These are phyloP conservation scores for Nidula niveotomentosa DNA, from an alignment of 1,284 basidiomycete genomes.

Conservation along the genomic window DNA sequence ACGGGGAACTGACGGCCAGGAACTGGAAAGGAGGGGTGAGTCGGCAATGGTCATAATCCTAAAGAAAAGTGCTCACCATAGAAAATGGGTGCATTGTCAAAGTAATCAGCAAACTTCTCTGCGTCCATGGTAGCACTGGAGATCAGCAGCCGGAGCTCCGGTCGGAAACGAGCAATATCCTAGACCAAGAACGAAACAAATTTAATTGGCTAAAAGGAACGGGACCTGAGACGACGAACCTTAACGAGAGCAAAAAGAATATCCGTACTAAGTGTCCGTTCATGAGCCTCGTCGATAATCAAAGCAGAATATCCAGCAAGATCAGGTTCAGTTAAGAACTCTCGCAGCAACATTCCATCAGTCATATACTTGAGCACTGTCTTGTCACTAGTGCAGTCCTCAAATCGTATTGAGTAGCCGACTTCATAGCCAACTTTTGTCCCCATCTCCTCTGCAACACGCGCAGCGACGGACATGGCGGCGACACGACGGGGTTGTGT, in stretches of 20 bases:
- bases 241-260: slow-evolving; percentile 96
- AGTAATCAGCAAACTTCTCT: slow-evolving; percentile 95
- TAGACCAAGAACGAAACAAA: slow-evolving; percentile 25
- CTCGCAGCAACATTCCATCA: slow-evolving; percentile 95
- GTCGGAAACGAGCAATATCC: slow-evolving; percentile 97
- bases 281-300: slow-evolving; percentile 97
- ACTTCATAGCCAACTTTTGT: slow-evolving; percentile 96
- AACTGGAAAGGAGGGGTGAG: slow-evolving; percentile 45
- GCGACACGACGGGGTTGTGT: slow-evolving; percentile 99
- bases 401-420: slow-evolving; percentile 98
- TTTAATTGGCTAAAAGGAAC: not conserved
- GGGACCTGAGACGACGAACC: slow-evolving; percentile 52
- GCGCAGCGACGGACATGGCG: slow-evolving; percentile 98
- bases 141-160: slow-evolving; percentile 88
- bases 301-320: slow-evolving; percentile 89
- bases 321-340: slow-evolving; percentile 95
- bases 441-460: slow-evolving; percentile 99
- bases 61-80: slow-evolving; percentile 57
- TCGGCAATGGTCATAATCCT: not conserved
- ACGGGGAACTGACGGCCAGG: slow-evolving; percentile 98
- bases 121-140: slow-evolving; percentile 98
- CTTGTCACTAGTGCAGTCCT: slow-evolving; percentile 98
- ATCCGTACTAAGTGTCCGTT: slow-evolving; percentile 94
- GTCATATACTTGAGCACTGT: slow-evolving; percentile 99
- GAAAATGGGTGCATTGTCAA: slow-evolving; percentile 92